Conservation (phyloP, 768 basidiomycete genomes). For the Erythrobasidium yunnanense region DNA sequence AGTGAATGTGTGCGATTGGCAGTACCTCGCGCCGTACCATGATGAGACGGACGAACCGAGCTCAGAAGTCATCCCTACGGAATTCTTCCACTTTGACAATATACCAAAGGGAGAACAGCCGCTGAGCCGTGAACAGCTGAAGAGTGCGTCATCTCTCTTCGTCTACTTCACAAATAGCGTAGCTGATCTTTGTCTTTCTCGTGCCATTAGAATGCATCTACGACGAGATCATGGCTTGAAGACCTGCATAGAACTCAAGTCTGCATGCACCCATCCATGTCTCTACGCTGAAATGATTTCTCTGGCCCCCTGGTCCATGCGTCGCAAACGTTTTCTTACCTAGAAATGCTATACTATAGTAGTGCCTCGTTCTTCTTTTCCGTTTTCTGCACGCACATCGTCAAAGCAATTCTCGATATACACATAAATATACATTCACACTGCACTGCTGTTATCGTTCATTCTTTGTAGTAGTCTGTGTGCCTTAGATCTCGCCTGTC, state of each 20-base stretch:
- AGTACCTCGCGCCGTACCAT: slow-evolving; percentile 16
- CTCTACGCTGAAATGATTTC: no score
- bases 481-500: no score
- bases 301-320: neutral
- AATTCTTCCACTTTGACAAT: slow-evolving; percentile 44
- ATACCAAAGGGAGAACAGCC: slow-evolving; percentile 20
- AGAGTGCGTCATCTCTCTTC: slow-evolving; percentile 7
- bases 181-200: no score
- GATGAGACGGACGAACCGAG: slow-evolving; percentile 74
- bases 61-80: slow-evolving; percentile 46
- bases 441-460: no score
- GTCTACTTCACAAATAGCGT: no score
- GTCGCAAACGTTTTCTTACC: neutral
- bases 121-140: slow-evolving; percentile 47
- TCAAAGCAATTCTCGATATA: no score
- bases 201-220: slow-evolving; percentile 33
- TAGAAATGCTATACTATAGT: neutral
- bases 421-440: no score
- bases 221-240: slow-evolving; percentile 35
- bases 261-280: neutral
- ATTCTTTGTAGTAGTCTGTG: no score
- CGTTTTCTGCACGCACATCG: no score
- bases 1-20: neutral
- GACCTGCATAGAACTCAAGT: neutral
- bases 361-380: neutral